Base-by-base conservation (phyloP, 2,329 filamentous ascomycete genomes). In the Coniella vitis region DNA sequence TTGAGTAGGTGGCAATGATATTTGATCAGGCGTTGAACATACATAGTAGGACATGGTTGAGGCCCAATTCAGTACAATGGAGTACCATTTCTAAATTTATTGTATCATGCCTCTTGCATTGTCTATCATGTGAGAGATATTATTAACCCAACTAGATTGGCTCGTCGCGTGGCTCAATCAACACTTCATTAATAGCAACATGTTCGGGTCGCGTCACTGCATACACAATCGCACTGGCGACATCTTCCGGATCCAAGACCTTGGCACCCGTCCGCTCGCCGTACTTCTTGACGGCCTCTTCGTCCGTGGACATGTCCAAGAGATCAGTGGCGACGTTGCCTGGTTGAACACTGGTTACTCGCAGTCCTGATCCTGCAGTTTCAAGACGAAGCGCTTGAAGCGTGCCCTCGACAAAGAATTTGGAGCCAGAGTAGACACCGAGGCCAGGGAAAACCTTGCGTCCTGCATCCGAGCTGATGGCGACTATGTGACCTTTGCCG, bases 401-500 rank as follows among this genome's bases (percentile, higher is more conserved):
- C 0, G 86, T 86, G 1, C 85, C 86, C 63, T 91, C 87, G 47
- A 91, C 85, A 61, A 91, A 91, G 75, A 90, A 89, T 63, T 91
- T 91, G 65, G 79, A 85, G 21, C 84, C 87, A 0, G 84, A 88
- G 72, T 91, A 91, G 32, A 91, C 86, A 45, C 87, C 87, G 12
- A 90, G 69, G 0, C 87, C 87, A 0, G 87, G 85, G 69, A 90
- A 90, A 7, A 89, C 84, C 64, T 90, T 90, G 48, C 87, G 81
- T 0, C 86, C 87, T 1, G 87, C 87, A 55, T 90, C 87, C 0
- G 86, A 90, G 0, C 87, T 90, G 57, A 91, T 89, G 57, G 86
- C 84, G 4, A 91, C 84, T 54, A 91, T 78, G 65, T 90, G 87
- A 3, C 86, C 85, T 21, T 65, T 68, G 45, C 83, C 81, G 16